A percentile compares a stretch with the other conserved stretches of the same genome.
Conservation (phyloP, 345 rosid species). For the Pistacia vera region DNA sequence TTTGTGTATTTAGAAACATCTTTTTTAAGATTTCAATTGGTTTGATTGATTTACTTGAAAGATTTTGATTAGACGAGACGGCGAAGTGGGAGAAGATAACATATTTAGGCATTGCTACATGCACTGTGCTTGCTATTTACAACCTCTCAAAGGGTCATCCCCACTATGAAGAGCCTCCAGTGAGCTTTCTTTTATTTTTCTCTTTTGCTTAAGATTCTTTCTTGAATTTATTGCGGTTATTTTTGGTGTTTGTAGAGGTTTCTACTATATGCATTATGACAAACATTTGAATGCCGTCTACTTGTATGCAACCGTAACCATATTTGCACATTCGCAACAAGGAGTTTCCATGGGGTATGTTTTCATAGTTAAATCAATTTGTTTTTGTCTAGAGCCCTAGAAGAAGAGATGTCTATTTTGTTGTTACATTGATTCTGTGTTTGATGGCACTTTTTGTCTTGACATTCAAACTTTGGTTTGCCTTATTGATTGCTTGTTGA, state of each 20-base stretch:
- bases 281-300: neutral
- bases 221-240: neutral
- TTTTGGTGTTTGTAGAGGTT: neutral
- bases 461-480: neutral
- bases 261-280: neutral
- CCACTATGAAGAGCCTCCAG: slow-evolving; percentile 85
- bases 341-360: slow-evolving; percentile 99
- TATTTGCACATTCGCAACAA: slow-evolving; percentile 94
- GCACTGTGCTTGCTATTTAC: slow-evolving; percentile 53
- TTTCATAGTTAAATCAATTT: neutral
- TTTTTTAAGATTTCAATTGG: neutral
- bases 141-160: slow-evolving; percentile 81
- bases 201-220: neutral
- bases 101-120: slow-evolving; percentile 61
- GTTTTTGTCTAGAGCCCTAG: neutral
- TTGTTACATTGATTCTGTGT: neutral
- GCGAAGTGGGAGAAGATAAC: slow-evolving; percentile 96
- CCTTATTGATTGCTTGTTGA: too few relatives aligned
- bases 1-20: too few relatives aligned
- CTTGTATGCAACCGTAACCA: slow-evolving; percentile 59
- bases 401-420: neutral
- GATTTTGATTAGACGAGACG: slow-evolving; percentile 53
- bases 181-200: slow-evolving; percentile 36
- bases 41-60: neutral
- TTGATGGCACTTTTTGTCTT: neutral